These are phyloP conservation scores for Hypoxylon sp. DNA, from an alignment of 2,329 filamentous ascomycete species.

Conservation along the genomic window DNA sequence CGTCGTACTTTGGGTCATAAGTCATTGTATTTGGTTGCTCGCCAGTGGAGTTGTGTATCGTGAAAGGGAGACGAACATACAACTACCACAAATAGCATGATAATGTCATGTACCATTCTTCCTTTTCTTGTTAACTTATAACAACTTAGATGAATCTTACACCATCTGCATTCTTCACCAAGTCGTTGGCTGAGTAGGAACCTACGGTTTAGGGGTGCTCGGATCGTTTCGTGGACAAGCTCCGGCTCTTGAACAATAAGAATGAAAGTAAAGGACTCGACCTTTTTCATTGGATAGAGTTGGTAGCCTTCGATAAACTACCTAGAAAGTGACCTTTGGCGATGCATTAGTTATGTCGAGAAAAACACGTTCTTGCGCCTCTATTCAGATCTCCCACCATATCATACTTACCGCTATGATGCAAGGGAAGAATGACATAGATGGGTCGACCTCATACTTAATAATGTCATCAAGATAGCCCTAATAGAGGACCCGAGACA, in stretches of 20 bases:
- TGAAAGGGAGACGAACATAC: no score
- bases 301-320: slow-evolving; percentile 11
- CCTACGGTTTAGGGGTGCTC: not conserved
- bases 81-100: no score
- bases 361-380: not conserved
- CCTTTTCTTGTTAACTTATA: no score
- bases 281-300: slow-evolving; percentile 1
- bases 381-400: not conserved
- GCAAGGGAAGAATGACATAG: slow-evolving; percentile 3
- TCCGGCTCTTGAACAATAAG: not conserved
- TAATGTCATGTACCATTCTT: no score
- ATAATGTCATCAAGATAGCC: not conserved
- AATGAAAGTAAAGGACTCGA: not conserved
- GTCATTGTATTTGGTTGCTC: no score
- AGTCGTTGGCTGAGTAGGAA: not conserved
- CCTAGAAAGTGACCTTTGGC: slow-evolving; percentile 5
- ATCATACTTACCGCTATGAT: not conserved
- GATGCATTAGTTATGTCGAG: slow-evolving; percentile 13
- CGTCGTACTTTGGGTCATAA: no score
- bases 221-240: not conserved
- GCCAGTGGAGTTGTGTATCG: no score
- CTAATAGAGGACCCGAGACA: not conserved
- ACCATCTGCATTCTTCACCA: not conserved
- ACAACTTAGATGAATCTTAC: not conserved
- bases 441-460: slow-evolving; percentile 6